Evolutionary conservation across 1,284 basidiomycete genomes (phyloP).

Genomic region (Ganoderma boninense): DNA sequence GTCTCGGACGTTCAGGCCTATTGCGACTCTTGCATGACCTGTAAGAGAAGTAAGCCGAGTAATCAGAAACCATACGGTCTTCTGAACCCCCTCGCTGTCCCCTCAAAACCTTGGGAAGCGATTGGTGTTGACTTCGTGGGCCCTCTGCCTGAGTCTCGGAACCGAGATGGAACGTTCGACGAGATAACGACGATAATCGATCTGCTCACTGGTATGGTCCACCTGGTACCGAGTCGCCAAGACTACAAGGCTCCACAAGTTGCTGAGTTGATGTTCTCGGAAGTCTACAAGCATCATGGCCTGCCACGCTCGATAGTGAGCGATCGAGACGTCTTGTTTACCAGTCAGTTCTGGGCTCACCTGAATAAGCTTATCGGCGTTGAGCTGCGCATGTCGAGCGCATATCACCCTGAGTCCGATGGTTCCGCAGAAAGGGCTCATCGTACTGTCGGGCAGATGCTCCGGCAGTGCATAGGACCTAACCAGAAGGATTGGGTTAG

Average conservation of each 20-base stretch:
- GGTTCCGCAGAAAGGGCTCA: too few relatives aligned
- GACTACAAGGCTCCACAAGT: conserved; percentile 44
- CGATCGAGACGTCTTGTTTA: conserved; percentile 53
- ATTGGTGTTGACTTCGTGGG: conserved; percentile 49
- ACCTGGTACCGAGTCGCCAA: conserved; percentile 37
- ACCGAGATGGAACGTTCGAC: conserved; percentile 10
- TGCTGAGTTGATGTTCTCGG: conserved; percentile 48
- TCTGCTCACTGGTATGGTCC: conserved; percentile 44
- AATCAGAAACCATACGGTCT: conserved; percentile 41
- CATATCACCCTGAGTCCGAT: conserved; percentile 56
- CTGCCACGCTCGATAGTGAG: conserved; percentile 49
- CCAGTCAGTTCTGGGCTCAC: conserved; percentile 49
- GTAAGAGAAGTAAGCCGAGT: conserved; percentile 27
- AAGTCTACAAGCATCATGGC: conserved; percentile 50
- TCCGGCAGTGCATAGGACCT: too few relatives aligned
- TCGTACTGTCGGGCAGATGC: too few relatives aligned
- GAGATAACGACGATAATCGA: conserved; percentile 42
- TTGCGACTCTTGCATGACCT: conserved; percentile 37
- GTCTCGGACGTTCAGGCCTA: too few relatives aligned
- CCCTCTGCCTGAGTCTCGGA: conserved; percentile 42
- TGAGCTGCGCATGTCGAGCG: conserved; percentile 48
- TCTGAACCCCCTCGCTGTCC: conserved; percentile 28
- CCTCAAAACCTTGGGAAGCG: conserved; percentile 35
- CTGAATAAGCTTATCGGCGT: conserved; percentile 44
- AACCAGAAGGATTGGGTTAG: too few relatives aligned